Percentiles rank a stretch among this genome's conserved stretches.
phyloP scores from a whole-genome alignment of 192 early-diverging fungal species.

The Fimicolochytrium jonesii region DNA sequence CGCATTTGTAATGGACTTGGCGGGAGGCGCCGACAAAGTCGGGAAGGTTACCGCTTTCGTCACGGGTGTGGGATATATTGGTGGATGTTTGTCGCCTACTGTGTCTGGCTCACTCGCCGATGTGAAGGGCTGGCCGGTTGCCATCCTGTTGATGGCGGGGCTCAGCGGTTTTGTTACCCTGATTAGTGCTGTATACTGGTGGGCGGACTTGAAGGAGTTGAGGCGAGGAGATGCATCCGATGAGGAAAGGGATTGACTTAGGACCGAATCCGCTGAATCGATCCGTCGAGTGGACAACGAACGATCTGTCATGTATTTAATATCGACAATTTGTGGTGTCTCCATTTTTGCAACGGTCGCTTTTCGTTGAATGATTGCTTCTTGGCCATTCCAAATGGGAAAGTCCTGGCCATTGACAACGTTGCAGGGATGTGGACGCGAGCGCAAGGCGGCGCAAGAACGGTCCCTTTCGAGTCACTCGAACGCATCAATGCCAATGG shows the following conservation, averaged over 20 bases:
- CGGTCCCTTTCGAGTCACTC: too few species aligned
- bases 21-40: conserved; percentile 10
- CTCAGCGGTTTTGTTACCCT: not conserved
- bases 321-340: too few species aligned
- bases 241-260: not conserved
- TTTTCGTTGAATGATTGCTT: too few species aligned
- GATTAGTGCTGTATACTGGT: conserved; percentile 18
- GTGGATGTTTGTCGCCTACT: conserved; percentile 12
- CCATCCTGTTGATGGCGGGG: conserved; percentile 13
- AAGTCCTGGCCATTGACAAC: too few species aligned
- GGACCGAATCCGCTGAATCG: too few species aligned
- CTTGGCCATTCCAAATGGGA: too few species aligned
- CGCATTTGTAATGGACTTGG: conserved; percentile 26
- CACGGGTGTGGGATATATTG: conserved; percentile 27
- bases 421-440: too few species aligned
- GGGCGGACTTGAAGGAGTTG: conserved; percentile 4
- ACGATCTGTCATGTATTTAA: too few species aligned
- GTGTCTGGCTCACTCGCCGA: conserved; percentile 17
- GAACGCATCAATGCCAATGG: too few species aligned
- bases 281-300: too few species aligned
- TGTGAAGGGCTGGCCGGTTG: conserved; percentile 5
- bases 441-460: too few species aligned
- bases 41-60: conserved; percentile 21
- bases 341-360: too few species aligned
- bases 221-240: not conserved